These are phyloP conservation scores for Colletotrichum sp. DNA, from an alignment of 2,329 filamentous ascomycete species.

Conservation along the genomic window DNA sequence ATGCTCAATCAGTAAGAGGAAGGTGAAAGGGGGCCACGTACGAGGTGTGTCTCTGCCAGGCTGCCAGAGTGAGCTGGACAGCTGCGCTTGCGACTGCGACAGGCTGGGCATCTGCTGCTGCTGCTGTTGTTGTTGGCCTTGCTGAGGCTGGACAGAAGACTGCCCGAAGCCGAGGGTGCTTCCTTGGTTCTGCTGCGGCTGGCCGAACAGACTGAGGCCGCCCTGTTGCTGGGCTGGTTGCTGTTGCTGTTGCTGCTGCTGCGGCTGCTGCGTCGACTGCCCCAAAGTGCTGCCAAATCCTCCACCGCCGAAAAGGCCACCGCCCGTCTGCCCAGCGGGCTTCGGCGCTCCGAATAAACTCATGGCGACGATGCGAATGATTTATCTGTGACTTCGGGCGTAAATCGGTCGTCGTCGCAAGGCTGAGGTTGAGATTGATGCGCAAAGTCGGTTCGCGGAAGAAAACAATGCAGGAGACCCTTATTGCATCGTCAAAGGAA, in stretches of 20 bases:
- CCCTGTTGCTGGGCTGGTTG: slow-evolving; percentile 33
- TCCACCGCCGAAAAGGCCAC: slow-evolving; percentile 24
- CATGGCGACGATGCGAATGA: slow-evolving; percentile 31
- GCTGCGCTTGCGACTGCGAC: slow-evolving; percentile 50
- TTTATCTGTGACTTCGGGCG: background rate
- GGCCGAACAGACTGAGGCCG: slow-evolving; percentile 44
- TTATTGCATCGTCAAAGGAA: slow-evolving; percentile 7
- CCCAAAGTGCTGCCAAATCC: slow-evolving; percentile 36
- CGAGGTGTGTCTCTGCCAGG: slow-evolving; percentile 55
- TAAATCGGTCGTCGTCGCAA: background rate
- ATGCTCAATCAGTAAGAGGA: background rate
- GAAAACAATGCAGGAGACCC: background rate
- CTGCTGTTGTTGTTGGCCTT: slow-evolving; percentile 45
- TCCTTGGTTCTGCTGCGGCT: slow-evolving; percentile 30
- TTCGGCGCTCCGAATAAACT: slow-evolving; percentile 45
- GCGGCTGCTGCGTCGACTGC: slow-evolving; percentile 39
- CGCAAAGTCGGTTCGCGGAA: slow-evolving; percentile 1
- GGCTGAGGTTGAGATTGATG: background rate
- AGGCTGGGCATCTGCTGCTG: slow-evolving; percentile 48
- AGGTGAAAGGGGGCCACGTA: slow-evolving; percentile 32
- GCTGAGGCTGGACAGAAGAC: slow-evolving; percentile 36
- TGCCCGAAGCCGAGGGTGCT: slow-evolving; percentile 44
- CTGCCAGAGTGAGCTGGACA: slow-evolving; percentile 58
- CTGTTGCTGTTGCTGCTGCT: slow-evolving; percentile 33
- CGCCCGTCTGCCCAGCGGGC: slow-evolving; percentile 29